These are phyloP conservation scores for Emmonsiellopsis sp. DNA, from an alignment of 2,329 filamentous ascomycete genomes.

Conservation along the genomic window DNA sequence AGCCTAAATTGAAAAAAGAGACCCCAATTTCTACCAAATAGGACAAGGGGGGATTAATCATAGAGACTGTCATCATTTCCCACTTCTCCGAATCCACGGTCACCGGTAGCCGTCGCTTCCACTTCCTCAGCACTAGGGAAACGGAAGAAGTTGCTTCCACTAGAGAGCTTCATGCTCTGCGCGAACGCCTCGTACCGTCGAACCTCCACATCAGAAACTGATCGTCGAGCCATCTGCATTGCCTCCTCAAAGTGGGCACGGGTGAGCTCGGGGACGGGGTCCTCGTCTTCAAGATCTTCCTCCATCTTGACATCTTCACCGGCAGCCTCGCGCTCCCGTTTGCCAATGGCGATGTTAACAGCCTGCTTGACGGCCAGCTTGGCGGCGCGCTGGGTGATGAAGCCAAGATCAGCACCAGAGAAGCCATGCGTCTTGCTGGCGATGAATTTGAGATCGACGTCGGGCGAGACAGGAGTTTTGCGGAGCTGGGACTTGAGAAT, in stretches of 20 bases:
- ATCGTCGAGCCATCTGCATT: conserved; percentile 88
- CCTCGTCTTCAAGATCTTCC: conserved; percentile 62
- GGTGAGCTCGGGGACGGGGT: conserved; percentile 91
- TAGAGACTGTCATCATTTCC: conserved; percentile 97
- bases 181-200: conserved; percentile 97
- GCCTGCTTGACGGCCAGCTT: conserved; percentile 99
- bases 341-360: conserved; percentile 79
- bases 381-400: conserved; percentile 96
- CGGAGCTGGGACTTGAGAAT: conserved; percentile 94
- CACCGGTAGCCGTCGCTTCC: conserved; percentile 39
- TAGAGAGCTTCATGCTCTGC: conserved; percentile 98
- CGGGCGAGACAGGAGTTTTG: conserved; percentile 85
- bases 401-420: conserved; percentile 98
- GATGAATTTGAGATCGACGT: conserved; percentile 86
- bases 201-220: conserved; percentile 94
- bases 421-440: conserved; percentile 97
- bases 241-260: conserved; percentile 98
- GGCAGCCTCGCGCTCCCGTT: conserved; percentile 74
- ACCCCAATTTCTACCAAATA: not conserved
- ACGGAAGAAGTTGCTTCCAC: conserved; percentile 94
- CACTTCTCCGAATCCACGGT: conserved; percentile 63
- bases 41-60: conserved; percentile 39
- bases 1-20: not conserved
- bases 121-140: conserved; percentile 63
- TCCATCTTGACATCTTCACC: conserved; percentile 71